Base-by-base conservation (phyloP, 139 green algal genomes). In the Coelastrella sp. region DNA sequence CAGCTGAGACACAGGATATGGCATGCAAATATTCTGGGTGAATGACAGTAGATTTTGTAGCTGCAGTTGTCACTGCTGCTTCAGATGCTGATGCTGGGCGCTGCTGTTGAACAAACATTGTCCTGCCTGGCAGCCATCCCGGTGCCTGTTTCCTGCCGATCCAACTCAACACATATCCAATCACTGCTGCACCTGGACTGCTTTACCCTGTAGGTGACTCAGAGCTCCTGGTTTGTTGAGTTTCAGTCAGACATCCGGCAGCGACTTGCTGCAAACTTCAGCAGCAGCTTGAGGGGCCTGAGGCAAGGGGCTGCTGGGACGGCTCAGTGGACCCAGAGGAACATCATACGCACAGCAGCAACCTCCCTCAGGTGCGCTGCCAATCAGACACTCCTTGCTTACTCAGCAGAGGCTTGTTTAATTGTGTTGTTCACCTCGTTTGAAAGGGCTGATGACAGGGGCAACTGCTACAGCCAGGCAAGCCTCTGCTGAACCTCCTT, bases 181-280 rank as follows among this genome's bases (percentile, higher is more conserved):
- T 72, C 12, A 14, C 63, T 5, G 15, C 63, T 72, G 63, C 73
- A 49, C 17, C 17, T 79, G 73, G 9, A 35, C 73, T 24, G 14
- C 78, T 49, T 70, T 17, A 57, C 25, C 20, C 65, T 78, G 59
- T 49, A 90, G 87, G 92, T 96, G 68, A 92, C 82, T 8, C 60
- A 78, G 25, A 92, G 73, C 20, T 92, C 87, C 57, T 96, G 94
- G 94, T 94, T 93, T 88, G 91, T 74, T n/a, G 94, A 96, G 79
- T 95, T 96, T 76, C 91, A 93, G 83, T 56, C 76, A 4, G 92
- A 95, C 61, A 86, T 93, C 58, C 85, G 91, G n/a, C 81, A 84
- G 80, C 88, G 81, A 6, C 68, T 91, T 4, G 24, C 66, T 6
- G n/a, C 49, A 7, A 79, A 78, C 57, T 60, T 91, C 75, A 86